Evolutionary conservation across 345 rosid genomes (phyloP).

Genomic region (Erysimum cheiranthoides): DNA sequence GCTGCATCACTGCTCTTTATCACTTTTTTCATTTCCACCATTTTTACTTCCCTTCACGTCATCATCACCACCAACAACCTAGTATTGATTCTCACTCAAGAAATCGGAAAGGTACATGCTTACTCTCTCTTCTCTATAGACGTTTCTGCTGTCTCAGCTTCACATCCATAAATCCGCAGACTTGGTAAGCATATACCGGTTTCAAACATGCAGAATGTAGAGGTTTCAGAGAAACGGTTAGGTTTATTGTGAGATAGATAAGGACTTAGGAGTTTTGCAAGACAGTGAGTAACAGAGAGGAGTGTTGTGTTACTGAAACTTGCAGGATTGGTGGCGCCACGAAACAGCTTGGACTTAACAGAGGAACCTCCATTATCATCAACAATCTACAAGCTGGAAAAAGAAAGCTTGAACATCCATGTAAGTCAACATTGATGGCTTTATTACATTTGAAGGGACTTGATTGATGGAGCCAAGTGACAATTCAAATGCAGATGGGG

Average conservation of each 20-base stretch:
- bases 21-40: slow-evolving; percentile 72
- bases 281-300: slow-evolving; percentile 6
- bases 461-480: slow-evolving; percentile 39
- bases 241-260: background rate
- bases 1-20: slow-evolving; percentile 74
- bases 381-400: slow-evolving; percentile 38
- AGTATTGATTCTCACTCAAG: slow-evolving; percentile 27
- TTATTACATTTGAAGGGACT: slow-evolving; percentile 3
- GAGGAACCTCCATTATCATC: slow-evolving; percentile 52
- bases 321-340: slow-evolving; percentile 73
- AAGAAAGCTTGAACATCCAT: slow-evolving; percentile 48
- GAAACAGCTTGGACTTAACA: slow-evolving; percentile 77
- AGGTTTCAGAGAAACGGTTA: background rate
- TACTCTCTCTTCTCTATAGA: background rate
- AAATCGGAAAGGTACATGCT: slow-evolving; percentile 51
- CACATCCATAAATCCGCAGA: background rate
- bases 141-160: slow-evolving; percentile 9
- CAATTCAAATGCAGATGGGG: slow-evolving; percentile 45
- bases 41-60: slow-evolving; percentile 54
- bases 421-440: slow-evolving; percentile 51
- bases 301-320: slow-evolving; percentile 8
- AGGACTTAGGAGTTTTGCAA: background rate
- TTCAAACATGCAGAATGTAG: slow-evolving; percentile 11
- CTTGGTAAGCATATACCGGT: slow-evolving; percentile 14
- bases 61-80: slow-evolving; percentile 42